phyloP scores from a whole-genome alignment of 1,284 basidiomycete genomes.

The Ganoderma sinense region DNA sequence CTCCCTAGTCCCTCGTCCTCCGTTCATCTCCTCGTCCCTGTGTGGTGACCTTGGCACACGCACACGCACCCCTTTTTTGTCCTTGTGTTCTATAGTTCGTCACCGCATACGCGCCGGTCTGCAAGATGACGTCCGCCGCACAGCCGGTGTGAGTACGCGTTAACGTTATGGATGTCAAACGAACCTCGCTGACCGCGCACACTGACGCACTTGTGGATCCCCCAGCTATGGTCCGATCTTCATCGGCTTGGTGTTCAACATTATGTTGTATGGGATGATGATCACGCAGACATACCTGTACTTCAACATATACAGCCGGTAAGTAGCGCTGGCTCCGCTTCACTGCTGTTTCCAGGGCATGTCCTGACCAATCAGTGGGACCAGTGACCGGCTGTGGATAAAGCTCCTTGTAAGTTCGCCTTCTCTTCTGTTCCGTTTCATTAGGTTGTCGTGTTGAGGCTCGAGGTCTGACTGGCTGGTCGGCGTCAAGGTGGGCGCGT shows the following conservation, averaged over 20 bases:
- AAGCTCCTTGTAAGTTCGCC: slow-evolving; percentile 37
- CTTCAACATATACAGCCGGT: slow-evolving; percentile 47
- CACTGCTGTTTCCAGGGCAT: neutral
- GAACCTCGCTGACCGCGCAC: neutral
- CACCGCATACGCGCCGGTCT: neutral
- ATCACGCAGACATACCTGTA: slow-evolving; percentile 50
- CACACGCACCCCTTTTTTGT: neutral
- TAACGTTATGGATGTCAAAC: neutral
- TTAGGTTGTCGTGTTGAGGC: neutral
- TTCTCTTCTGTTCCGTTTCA: too few species aligned
- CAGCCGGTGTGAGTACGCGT: neutral
- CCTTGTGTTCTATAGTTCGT: neutral
- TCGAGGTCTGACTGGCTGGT: slow-evolving; percentile 1
- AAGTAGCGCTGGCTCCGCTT: slow-evolving; percentile 6
- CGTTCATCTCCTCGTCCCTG: neutral
- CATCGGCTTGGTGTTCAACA: slow-evolving; percentile 47
- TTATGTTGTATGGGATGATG: slow-evolving; percentile 47
- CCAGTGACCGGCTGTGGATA: slow-evolving; percentile 42
- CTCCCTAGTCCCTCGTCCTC: neutral
- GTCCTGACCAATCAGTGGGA: neutral
- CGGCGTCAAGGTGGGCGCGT: slow-evolving; percentile 38
- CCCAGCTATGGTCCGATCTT: slow-evolving; percentile 48
- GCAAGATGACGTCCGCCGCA: slow-evolving; percentile 3
- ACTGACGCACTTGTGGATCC: neutral
- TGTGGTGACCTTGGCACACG: neutral